A percentile compares a stretch with the other conserved stretches of the same genome.
Conservation (phyloP, 495 filamentous ascomycete species). For the Oleoguttula mirabilis region DNA sequence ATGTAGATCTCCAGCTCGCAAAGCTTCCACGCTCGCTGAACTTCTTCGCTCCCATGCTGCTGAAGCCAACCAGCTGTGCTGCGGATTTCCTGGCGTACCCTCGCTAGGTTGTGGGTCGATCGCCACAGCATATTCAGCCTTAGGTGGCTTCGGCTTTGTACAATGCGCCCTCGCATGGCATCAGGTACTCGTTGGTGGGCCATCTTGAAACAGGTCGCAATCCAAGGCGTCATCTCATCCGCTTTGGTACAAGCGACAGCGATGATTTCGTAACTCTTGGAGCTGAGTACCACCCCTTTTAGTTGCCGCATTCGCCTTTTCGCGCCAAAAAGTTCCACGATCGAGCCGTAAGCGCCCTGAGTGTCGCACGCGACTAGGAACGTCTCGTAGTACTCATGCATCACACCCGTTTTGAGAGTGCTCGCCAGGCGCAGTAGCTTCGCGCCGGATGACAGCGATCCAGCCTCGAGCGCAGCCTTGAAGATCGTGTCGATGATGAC, state of each 20-base stretch:
- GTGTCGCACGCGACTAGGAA: slow-evolving; percentile 1
- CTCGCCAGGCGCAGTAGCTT: too few relatives aligned
- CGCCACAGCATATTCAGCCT: background rate
- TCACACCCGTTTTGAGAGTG: too few relatives aligned
- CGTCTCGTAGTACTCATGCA: background rate
- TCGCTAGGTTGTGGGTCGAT: slow-evolving; percentile 2
- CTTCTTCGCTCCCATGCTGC: too few relatives aligned
- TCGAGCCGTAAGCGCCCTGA: background rate
- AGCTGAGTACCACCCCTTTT: background rate
- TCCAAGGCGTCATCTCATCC: background rate
- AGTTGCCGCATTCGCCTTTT: background rate
- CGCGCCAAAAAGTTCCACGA: background rate
- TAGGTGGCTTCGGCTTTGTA: background rate
- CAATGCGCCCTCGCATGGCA: slow-evolving; percentile 3
- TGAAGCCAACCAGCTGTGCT: too few relatives aligned
- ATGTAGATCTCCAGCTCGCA: background rate
- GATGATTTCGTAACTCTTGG: background rate
- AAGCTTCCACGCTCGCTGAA: too few relatives aligned
- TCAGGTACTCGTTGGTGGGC: background rate
- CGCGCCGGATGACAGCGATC: too few relatives aligned
- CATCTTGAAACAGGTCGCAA: background rate
- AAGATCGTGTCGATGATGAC: too few relatives aligned
- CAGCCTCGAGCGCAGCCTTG: too few relatives aligned
- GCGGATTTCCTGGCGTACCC: too few relatives aligned
- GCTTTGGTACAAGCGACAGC: slow-evolving; percentile 6